phyloP scores from a whole-genome alignment of 2,329 filamentous ascomycete species.

The Chaetomiaceae sp. region DNA sequence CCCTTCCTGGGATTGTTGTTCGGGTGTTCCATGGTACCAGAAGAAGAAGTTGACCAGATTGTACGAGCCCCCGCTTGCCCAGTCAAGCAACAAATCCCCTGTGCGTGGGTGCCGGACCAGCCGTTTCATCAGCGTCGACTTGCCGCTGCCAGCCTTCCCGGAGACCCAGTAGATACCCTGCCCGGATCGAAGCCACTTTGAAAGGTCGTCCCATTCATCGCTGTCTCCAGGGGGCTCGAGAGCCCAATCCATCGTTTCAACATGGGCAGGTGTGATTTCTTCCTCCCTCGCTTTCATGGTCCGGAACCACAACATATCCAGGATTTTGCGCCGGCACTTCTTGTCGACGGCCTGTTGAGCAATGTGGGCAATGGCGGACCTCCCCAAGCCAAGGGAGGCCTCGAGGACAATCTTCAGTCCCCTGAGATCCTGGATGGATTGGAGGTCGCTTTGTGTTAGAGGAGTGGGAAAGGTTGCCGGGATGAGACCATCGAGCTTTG shows the following conservation, averaged over 20 bases:
- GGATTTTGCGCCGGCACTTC: neutral
- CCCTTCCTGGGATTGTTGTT: constrained; percentile 22
- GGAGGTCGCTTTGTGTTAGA: neutral
- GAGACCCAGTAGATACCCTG: constrained; percentile 16
- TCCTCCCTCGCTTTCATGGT: constrained; percentile 12
- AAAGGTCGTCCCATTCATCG: constrained; percentile 10
- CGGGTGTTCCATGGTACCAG: constrained; percentile 21
- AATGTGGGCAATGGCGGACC: neutral
- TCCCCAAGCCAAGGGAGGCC: neutral
- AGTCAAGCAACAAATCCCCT: constrained; percentile 11
- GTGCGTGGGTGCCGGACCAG: constrained; percentile 16
- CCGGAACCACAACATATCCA: constrained; percentile 17
- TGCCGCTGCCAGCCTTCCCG: constrained; percentile 28
- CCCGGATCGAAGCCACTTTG: constrained; percentile 11
- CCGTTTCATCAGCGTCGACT: constrained; percentile 29
- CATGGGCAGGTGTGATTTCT: constrained; percentile 5
- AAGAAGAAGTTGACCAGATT: constrained; percentile 24
- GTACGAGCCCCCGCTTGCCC: constrained; percentile 12
- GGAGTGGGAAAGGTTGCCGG: neutral
- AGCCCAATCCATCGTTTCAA: constrained; percentile 6
- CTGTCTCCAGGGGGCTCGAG: neutral
- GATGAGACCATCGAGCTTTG: constrained; percentile 12
- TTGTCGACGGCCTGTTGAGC: neutral
- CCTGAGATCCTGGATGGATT: neutral
- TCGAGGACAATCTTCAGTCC: neutral